phyloP scores from a whole-genome alignment of 768 basidiomycete genomes.

The Panaeolus papilionaceus region DNA sequence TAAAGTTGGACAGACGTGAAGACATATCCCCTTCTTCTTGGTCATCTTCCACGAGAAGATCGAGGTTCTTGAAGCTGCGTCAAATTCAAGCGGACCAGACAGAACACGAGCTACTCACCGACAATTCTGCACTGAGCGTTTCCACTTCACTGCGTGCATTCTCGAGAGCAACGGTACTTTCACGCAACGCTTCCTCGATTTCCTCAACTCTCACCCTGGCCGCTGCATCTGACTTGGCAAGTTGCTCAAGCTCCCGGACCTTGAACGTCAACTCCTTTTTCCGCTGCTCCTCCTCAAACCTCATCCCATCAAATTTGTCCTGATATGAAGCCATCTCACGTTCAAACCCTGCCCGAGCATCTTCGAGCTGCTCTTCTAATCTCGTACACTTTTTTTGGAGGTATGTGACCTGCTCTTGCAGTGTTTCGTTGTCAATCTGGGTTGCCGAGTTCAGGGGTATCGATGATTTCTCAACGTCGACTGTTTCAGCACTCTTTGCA shows the following conservation, averaged over 20 bases:
- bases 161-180: conserved; percentile 88
- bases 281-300: conserved; percentile 75
- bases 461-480: conserved; percentile 32
- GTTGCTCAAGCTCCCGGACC: conserved; percentile 67
- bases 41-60: conserved; percentile 55
- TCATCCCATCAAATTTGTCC: conserved; percentile 68
- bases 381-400: conserved; percentile 75
- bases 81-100: not conserved
- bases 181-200: conserved; percentile 87
- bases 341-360: conserved; percentile 71
- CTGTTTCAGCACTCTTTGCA: conserved; percentile 35
- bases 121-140: conserved; percentile 69
- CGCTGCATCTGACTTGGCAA: conserved; percentile 63
- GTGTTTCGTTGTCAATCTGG: conserved; percentile 93
- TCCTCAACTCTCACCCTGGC: conserved; percentile 78
- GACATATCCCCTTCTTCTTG: conserved; percentile 46
- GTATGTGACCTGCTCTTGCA: conserved; percentile 90
- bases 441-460: conserved; percentile 65
- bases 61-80: conserved; percentile 58
- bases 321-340: conserved; percentile 70
- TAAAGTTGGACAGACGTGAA: conserved; percentile 53
- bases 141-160: conserved; percentile 93
- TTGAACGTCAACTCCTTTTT: conserved; percentile 74
- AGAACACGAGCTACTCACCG: conserved; percentile 52
- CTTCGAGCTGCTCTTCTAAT: conserved; percentile 88